Percentiles rank a stretch among this genome's conserved stretches.
Evolutionary conservation across 2,329 filamentous ascomycete genomes (phyloP).

Genomic region (Aureobasidium sp.): DNA sequence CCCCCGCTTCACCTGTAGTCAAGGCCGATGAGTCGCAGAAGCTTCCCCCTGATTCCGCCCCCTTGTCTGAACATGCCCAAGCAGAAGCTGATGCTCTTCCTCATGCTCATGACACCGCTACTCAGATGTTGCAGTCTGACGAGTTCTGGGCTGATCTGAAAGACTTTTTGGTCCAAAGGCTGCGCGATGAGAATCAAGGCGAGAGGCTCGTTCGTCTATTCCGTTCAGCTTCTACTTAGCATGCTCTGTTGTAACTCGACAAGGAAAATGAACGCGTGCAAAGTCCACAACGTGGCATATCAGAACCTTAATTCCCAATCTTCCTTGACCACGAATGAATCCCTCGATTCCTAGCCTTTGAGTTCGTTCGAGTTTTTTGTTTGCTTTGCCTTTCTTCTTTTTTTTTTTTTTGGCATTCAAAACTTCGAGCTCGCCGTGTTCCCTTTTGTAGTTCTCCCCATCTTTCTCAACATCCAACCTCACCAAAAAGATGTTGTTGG

Average conservation of each 20-base stretch:
- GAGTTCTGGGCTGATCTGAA: constrained; percentile 83
- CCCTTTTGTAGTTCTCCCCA: neutral
- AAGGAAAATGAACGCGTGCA: neutral
- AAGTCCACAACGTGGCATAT: neutral
- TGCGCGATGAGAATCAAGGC: constrained; percentile 61
- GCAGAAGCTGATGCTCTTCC: constrained; percentile 45
- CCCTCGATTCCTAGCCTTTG: neutral
- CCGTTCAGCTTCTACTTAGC: constrained; percentile 42
- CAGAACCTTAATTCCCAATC: neutral
- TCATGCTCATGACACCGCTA: constrained; percentile 28
- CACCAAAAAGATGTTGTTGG: neutral
- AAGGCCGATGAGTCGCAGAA: constrained; percentile 30
- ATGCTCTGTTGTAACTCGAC: neutral
- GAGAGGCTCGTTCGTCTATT: constrained; percentile 60
- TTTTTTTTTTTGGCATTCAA: neutral
- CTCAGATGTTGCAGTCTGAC: constrained; percentile 55
- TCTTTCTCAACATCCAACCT: neutral
- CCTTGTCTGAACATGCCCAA: constrained; percentile 23
- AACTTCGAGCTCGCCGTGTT: neutral
- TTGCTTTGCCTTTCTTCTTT: too few species aligned
- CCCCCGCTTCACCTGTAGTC: constrained; percentile 33
- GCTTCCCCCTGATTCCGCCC: constrained; percentile 18
- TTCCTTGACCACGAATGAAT: neutral
- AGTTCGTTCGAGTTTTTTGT: neutral
- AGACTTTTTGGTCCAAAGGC: constrained; percentile 68